A percentile compares a stretch with the other conserved stretches of the same genome.
phyloP scores from a whole-genome alignment of 2,329 filamentous ascomycete species.

The Pestalotiopsis sp. region DNA sequence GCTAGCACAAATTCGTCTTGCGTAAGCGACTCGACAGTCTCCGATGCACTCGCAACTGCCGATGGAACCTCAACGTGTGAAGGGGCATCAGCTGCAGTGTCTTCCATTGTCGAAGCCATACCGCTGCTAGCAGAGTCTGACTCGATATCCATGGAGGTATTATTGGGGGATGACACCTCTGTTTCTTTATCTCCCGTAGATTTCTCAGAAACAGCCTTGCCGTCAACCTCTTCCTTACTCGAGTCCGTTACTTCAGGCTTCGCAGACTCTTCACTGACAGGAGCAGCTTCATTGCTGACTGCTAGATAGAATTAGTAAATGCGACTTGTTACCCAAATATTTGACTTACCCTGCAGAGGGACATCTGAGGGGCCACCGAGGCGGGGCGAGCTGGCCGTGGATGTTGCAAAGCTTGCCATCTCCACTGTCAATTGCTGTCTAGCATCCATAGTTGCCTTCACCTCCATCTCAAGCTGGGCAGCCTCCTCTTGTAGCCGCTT shows the following conservation, averaged over 20 bases:
- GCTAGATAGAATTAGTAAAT: background rate
- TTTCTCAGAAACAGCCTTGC: background rate
- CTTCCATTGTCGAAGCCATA: background rate
- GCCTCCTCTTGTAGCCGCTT: constrained; percentile 49
- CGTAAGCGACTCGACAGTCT: background rate
- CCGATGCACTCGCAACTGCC: background rate
- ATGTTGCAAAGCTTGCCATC: constrained; percentile 9
- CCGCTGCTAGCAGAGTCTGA: constrained; percentile 6
- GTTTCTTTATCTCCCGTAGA: background rate
- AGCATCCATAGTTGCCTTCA: constrained; percentile 37
- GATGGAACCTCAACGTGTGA: background rate
- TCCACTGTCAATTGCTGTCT: constrained; percentile 29
- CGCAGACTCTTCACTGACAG: too few relatives aligned
- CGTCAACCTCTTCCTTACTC: background rate
- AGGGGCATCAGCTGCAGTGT: background rate
- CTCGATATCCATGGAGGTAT: constrained; percentile 17
- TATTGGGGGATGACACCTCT: constrained; percentile 7
- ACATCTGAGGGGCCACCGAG: background rate
- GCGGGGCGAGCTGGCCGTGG: background rate
- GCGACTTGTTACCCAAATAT: background rate
- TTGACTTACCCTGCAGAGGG: background rate
- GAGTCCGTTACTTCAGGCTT: background rate
- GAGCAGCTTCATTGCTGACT: background rate
- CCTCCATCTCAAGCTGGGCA: constrained; percentile 50
- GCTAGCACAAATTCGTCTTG: background rate